Evolutionary conservation across 2,329 filamentous ascomycete species (phyloP).

Genomic region (Calonectria pauciramosa): DNA sequence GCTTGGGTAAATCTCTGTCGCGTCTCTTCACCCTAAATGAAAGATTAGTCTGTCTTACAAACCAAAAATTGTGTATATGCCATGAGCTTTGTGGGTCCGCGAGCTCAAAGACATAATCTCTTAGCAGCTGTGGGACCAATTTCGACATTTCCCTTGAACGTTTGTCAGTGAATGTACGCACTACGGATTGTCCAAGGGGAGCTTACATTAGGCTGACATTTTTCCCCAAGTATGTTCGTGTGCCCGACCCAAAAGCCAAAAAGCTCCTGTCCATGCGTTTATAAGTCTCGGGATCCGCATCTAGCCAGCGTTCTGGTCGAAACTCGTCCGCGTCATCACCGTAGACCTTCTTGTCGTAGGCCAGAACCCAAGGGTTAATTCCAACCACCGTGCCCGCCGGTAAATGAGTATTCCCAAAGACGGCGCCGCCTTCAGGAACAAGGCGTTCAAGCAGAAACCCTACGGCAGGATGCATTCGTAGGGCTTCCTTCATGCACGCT

Average conservation of each 20-base stretch:
- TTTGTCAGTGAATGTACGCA: neutral
- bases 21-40: neutral
- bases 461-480: neutral
- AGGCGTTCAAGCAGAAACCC: neutral
- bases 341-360: neutral
- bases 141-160: neutral
- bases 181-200: neutral
- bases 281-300: neutral
- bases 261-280: neutral
- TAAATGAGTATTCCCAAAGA: neutral
- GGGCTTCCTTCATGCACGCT: neutral
- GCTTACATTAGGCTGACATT: neutral
- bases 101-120: neutral
- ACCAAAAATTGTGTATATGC: neutral
- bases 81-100: neutral
- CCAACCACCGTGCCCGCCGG: neutral
- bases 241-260: neutral
- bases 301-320: neutral
- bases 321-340: neutral
- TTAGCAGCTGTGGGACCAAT: neutral
- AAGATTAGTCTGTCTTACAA: neutral
- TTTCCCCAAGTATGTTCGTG: neutral
- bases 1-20: constrained; percentile 30
- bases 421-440: neutral
- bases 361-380: constrained; percentile 1